Evolutionary conservation across 2,329 filamentous ascomycete genomes (phyloP).

Genomic region (Achaetomium macrosporum): DNA sequence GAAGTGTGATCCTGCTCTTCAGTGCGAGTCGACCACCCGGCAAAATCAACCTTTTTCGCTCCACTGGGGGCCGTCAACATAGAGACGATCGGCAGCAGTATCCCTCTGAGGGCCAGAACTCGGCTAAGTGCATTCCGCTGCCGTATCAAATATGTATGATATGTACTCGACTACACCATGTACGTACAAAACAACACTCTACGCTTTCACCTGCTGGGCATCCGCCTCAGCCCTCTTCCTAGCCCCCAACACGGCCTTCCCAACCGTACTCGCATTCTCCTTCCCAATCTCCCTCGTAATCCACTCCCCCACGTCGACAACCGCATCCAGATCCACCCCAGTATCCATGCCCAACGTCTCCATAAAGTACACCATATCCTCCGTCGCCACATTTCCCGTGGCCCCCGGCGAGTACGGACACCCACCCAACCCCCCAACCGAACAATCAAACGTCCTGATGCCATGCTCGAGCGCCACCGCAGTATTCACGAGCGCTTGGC

Average conservation of each 20-base stretch:
- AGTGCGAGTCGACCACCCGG: no score
- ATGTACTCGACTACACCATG: no score
- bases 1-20: no score
- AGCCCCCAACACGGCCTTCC: slow-evolving; percentile 55
- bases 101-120: no score
- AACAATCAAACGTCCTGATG: slow-evolving; percentile 71
- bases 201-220: not conserved
- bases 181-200: not conserved
- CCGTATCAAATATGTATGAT: no score
- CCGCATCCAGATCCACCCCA: slow-evolving; percentile 61
- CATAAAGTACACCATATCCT: slow-evolving; percentile 75
- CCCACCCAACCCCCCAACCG: slow-evolving; percentile 73
- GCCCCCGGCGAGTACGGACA: slow-evolving; percentile 83
- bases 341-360: slow-evolving; percentile 70
- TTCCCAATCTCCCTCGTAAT: slow-evolving; percentile 60
- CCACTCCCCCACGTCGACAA: slow-evolving; percentile 67
- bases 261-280: slow-evolving; percentile 60
- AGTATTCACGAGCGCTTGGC: slow-evolving; percentile 77
- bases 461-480: slow-evolving; percentile 72
- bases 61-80: no score
- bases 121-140: no score
- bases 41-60: no score
- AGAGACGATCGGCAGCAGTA: no score
- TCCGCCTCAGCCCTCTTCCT: slow-evolving; percentile 26
- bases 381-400: slow-evolving; percentile 79